Conservation (phyloP, 495 filamentous ascomycete genomes). For the Daldinia vernicosa region DNA sequence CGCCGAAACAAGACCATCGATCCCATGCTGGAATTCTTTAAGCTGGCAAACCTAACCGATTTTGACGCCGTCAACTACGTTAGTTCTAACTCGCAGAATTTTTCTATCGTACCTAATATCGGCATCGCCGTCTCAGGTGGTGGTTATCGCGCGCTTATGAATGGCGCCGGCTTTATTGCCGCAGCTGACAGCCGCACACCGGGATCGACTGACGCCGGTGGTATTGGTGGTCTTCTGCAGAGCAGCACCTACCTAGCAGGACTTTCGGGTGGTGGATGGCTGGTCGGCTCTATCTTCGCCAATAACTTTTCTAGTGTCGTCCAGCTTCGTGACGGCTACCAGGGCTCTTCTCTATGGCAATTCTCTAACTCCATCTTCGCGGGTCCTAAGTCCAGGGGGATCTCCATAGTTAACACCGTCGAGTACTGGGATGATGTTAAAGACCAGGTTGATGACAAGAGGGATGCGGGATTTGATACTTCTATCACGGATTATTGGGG, state of each 20-base stretch:
- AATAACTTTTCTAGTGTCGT: conserved; percentile 90
- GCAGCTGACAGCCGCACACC: conserved; percentile 83
- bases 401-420: conserved; percentile 53
- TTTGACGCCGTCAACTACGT: conserved; percentile 82
- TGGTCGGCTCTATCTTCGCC: conserved; percentile 82
- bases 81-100: conserved; percentile 61
- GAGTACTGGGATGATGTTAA: conserved; percentile 74
- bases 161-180: conserved; percentile 85
- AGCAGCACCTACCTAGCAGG: conserved; percentile 84
- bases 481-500: conserved; percentile 91
- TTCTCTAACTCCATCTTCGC: conserved; percentile 79
- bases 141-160: conserved; percentile 88
- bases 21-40: conserved; percentile 78
- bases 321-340: conserved; percentile 64
- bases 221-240: conserved; percentile 87
- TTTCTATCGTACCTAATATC: conserved; percentile 70
- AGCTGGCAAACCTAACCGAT: conserved; percentile 73
- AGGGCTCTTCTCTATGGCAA: conserved; percentile 72
- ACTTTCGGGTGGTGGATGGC: conserved; percentile 87
- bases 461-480: conserved; percentile 73
- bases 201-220: conserved; percentile 70
- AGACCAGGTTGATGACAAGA: conserved; percentile 70
- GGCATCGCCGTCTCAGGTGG: conserved; percentile 72
- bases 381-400: conserved; percentile 51
- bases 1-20: conserved; percentile 66